Conservation (phyloP, 306 rosid genomes). For the Cicer pinnatifidum region DNA sequence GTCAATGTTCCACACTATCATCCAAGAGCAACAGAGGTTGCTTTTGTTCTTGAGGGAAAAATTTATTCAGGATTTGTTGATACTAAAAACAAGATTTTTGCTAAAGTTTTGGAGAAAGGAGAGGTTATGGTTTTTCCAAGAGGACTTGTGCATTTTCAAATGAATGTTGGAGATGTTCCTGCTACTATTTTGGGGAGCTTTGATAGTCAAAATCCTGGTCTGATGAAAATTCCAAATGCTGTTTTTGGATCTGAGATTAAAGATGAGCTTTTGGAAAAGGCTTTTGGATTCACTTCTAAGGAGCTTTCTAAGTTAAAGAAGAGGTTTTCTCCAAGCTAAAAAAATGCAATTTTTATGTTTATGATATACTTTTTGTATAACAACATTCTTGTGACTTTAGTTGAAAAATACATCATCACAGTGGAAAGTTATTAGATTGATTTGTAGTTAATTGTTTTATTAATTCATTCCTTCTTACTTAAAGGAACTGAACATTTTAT, state of each 20-base stretch:
- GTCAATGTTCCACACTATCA: constrained; percentile 82
- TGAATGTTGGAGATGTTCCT: constrained; percentile 84
- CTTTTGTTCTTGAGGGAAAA: constrained; percentile 74
- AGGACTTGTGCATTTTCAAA: constrained; percentile 84
- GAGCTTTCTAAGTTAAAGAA: constrained; percentile 69
- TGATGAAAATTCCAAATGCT: constrained; percentile 66
- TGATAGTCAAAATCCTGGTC: constrained; percentile 92
- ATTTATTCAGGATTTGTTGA: constrained; percentile 87
- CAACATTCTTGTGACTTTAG: constrained; percentile 1
- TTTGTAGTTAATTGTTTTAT: constrained; percentile 31
- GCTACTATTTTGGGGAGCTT: constrained; percentile 85
- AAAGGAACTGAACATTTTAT: background rate
- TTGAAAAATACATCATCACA: background rate
- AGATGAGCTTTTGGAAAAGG: constrained; percentile 81
- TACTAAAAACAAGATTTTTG: constrained; percentile 66
- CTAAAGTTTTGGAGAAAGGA: constrained; percentile 82
- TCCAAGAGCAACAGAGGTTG: constrained; percentile 90
- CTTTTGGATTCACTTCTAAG: constrained; percentile 71
- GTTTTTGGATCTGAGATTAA: constrained; percentile 81
- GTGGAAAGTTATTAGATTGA: constrained; percentile 37
- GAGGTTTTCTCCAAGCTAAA: constrained; percentile 54
- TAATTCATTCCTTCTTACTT: constrained; percentile 14
- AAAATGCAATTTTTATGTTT: constrained; percentile 34
- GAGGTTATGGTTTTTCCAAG: constrained; percentile 93
- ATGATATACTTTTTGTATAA: constrained; percentile 26